These are phyloP conservation scores for Euphorbia corollata DNA, from an alignment of 441 rosid genomes.

Conservation along the genomic window DNA sequence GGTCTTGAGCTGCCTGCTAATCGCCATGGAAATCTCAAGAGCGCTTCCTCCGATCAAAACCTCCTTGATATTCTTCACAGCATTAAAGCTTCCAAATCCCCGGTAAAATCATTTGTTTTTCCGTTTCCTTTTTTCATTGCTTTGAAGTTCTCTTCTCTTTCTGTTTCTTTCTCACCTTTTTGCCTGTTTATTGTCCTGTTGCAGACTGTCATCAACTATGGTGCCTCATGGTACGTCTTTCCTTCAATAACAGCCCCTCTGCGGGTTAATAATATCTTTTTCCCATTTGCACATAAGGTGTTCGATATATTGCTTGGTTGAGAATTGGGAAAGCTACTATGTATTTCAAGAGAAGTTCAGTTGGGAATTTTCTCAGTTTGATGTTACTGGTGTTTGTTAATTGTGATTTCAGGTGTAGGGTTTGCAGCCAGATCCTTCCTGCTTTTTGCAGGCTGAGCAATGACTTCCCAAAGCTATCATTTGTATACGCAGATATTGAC, in stretches of 20 bases:
- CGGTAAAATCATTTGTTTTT: constrained; percentile 23
- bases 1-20: constrained; percentile 33
- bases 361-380: background rate
- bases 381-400: background rate
- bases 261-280: background rate
- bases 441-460: constrained; percentile 66
- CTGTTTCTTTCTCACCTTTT: background rate
- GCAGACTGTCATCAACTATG: constrained; percentile 74
- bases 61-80: constrained; percentile 36
- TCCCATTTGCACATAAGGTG: constrained; percentile 30
- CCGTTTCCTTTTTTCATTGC: background rate
- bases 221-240: constrained; percentile 66
- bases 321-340: constrained; percentile 2
- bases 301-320: constrained; percentile 37
- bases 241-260: background rate
- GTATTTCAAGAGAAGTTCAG: background rate
- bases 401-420: constrained; percentile 58
- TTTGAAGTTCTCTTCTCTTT: background rate
- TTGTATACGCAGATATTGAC: constrained; percentile 85
- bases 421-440: constrained; percentile 77
- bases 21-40: constrained; percentile 47
- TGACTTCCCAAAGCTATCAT: constrained; percentile 49
- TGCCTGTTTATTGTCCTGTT: constrained; percentile 13
- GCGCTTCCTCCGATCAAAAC: constrained; percentile 45
- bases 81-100: constrained; percentile 46